Conservation (phyloP, 164 flowering plant species). For the Magnolia changhungtana region DNA sequence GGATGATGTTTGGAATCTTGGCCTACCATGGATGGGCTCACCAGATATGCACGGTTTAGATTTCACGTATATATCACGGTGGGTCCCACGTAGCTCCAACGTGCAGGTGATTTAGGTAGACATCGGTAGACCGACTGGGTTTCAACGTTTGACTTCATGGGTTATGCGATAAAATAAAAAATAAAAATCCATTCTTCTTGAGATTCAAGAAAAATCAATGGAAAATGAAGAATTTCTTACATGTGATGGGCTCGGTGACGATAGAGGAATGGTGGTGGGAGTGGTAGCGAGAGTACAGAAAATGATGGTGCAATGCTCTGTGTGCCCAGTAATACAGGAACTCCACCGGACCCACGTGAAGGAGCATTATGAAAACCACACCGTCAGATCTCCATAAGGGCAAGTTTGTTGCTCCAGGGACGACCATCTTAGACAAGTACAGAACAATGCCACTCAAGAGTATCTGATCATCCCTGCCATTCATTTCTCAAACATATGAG, state of each 20-base stretch:
- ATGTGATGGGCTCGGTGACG: conserved; percentile 45
- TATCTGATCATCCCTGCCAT: not conserved
- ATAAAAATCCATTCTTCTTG: too few relatives aligned
- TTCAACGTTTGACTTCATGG: too few relatives aligned
- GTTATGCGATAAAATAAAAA: too few relatives aligned
- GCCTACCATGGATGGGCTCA: too few relatives aligned
- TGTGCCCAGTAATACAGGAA: conserved; percentile 51
- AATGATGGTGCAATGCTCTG: conserved; percentile 51
- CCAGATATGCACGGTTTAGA: too few relatives aligned
- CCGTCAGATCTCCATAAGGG: conserved; percentile 45
- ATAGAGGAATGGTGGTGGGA: not conserved
- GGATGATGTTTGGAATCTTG: too few relatives aligned
- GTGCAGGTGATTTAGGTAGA: too few relatives aligned
- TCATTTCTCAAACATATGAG: not conserved
- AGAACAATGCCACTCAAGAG: not conserved
- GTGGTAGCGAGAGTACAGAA: conserved; percentile 22
- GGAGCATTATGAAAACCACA: conserved; percentile 15
- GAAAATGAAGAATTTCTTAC: conserved; percentile 17
- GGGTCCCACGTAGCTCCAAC: too few relatives aligned
- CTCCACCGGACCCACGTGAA: conserved; percentile 48
- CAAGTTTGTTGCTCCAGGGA: conserved; percentile 7
- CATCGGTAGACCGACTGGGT: too few relatives aligned
- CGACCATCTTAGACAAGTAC: not conserved
- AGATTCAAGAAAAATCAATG: too few relatives aligned
- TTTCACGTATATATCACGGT: too few relatives aligned